phyloP scores from a whole-genome alignment of 768 basidiomycete species.

The Auriscalpium vulgare region DNA sequence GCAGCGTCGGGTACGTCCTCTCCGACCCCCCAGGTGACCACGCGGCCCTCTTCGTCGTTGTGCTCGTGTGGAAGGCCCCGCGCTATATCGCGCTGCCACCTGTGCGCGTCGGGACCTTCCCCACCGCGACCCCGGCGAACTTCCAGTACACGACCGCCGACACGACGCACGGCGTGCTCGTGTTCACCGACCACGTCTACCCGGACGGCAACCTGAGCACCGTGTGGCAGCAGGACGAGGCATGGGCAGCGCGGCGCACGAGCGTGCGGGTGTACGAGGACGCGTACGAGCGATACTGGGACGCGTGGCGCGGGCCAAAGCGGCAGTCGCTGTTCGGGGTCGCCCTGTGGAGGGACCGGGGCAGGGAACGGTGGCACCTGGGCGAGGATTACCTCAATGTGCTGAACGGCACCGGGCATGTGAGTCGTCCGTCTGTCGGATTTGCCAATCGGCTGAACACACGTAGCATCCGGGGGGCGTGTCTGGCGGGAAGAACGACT shows the following conservation, averaged over 20 bases:
- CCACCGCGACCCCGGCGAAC: slow-evolving; percentile 58
- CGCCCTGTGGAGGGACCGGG: slow-evolving; percentile 37
- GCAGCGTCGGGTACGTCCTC: slow-evolving; percentile 63
- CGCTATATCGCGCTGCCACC: slow-evolving; percentile 28
- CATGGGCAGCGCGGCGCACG: slow-evolving; percentile 65
- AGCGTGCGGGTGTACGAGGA: slow-evolving; percentile 48
- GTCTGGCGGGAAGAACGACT: slow-evolving; percentile 79
- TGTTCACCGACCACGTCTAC: slow-evolving; percentile 84
- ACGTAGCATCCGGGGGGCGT: slow-evolving; percentile 72
- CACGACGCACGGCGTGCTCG: slow-evolving; percentile 46
- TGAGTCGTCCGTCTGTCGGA: slow-evolving; percentile 27
- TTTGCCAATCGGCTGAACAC: neutral
- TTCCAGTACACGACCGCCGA: slow-evolving; percentile 46
- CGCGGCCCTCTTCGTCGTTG: slow-evolving; percentile 54
- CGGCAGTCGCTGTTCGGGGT: slow-evolving; percentile 66
- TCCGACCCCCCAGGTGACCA: slow-evolving; percentile 39
- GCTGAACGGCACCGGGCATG: slow-evolving; percentile 62
- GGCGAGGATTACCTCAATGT: slow-evolving; percentile 51
- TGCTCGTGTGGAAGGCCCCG: slow-evolving; percentile 37
- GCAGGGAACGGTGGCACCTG: slow-evolving; percentile 23
- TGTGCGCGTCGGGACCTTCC: slow-evolving; percentile 53
- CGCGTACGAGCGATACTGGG: slow-evolving; percentile 45
- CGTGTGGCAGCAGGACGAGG: slow-evolving; percentile 61
- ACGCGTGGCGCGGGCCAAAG: slow-evolving; percentile 71
- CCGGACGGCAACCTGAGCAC: slow-evolving; percentile 64